Evolutionary conservation across 2,329 filamentous ascomycete genomes (phyloP).

Genomic region (Chrysoporthe cubensis): DNA sequence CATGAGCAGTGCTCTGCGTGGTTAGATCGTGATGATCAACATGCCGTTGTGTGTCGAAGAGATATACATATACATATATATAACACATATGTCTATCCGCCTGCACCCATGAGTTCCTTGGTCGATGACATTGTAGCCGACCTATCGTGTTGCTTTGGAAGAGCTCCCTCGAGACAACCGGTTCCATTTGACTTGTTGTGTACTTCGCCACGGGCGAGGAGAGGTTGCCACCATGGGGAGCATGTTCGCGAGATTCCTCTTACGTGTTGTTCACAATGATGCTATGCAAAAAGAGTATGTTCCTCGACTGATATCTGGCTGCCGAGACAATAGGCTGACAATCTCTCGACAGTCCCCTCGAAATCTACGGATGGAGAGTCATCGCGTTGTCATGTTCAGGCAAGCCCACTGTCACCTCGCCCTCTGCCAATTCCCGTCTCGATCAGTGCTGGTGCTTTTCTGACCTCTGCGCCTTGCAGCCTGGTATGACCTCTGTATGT

Average conservation of each 20-base stretch:
- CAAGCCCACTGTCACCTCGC: conserved; percentile 32
- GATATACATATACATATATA: too few species aligned
- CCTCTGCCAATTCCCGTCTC: neutral
- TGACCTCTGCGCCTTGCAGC: neutral
- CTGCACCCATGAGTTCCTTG: neutral
- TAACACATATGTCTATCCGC: neutral
- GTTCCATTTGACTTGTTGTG: neutral
- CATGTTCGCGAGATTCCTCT: conserved; percentile 49
- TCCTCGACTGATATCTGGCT: neutral
- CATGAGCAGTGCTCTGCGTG: neutral
- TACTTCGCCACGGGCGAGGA: neutral
- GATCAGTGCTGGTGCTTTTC: neutral
- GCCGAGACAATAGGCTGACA: neutral
- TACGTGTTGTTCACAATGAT: conserved; percentile 67
- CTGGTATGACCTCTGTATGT: conserved; percentile 4
- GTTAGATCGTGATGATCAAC: neutral
- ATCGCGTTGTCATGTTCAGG: conserved; percentile 64
- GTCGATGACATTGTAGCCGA: neutral
- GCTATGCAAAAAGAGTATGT: conserved; percentile 64
- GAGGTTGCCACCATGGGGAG: conserved; percentile 42
- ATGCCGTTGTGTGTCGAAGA: neutral
- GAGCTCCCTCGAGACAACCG: neutral
- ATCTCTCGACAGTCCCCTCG: conserved; percentile 47
- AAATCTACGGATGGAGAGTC: conserved; percentile 73
- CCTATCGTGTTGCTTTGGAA: neutral